Percentiles rank a stretch among this genome's conserved stretches.
Evolutionary conservation across 306 rosid species (phyloP).

Genomic region (Inga oerstediana): DNA sequence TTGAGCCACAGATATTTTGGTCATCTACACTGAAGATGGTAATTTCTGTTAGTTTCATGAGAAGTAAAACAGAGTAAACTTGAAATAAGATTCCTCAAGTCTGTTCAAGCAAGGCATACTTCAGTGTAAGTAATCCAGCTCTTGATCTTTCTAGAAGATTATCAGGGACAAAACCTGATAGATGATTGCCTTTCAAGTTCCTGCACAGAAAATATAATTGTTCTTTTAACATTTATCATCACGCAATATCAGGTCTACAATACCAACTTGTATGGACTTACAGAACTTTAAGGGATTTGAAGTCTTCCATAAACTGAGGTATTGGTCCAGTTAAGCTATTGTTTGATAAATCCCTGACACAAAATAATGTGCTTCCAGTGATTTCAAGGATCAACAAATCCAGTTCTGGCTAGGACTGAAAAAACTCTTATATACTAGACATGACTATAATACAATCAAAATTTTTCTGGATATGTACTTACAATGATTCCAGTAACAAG

Average conservation of each 20-base stretch:
- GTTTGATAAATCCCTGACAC: constrained; percentile 62
- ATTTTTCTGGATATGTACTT: constrained; percentile 36
- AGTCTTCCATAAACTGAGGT: constrained; percentile 56
- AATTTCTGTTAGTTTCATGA: constrained; percentile 16
- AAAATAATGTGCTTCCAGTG: constrained; percentile 14
- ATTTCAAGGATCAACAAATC: constrained; percentile 9
- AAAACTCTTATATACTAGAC: background rate
- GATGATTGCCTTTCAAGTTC: constrained; percentile 56
- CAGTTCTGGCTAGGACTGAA: background rate
- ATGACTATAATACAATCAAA: too few species aligned
- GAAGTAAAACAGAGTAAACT: background rate
- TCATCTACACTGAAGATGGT: constrained; percentile 60
- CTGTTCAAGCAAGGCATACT: constrained; percentile 40
- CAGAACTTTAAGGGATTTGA: constrained; percentile 54
- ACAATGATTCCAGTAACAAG: constrained; percentile 55
- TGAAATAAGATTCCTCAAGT: background rate
- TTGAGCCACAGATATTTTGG: constrained; percentile 44
- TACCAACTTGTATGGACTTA: constrained; percentile 40
- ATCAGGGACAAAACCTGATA: constrained; percentile 53
- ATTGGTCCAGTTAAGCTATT: constrained; percentile 60
- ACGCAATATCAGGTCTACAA: background rate
- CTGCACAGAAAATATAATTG: constrained; percentile 34
- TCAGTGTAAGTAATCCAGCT: constrained; percentile 49
- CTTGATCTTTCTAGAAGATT: constrained; percentile 49
- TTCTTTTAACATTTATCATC: constrained; percentile 21